phyloP scores from a whole-genome alignment of 495 filamentous ascomycete genomes.

The Xylaria intraflava region DNA sequence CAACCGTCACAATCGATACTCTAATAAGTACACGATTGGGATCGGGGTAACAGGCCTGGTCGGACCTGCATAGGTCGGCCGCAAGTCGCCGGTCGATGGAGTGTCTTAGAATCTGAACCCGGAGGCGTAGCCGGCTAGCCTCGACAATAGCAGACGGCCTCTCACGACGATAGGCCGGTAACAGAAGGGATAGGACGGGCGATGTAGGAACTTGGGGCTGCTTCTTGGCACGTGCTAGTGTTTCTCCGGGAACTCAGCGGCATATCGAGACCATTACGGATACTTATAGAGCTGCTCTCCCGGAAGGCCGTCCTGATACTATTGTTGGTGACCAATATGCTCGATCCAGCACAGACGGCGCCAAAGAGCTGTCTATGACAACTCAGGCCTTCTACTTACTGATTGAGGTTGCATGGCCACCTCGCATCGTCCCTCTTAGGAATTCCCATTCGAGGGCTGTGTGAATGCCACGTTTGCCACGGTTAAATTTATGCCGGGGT shows the following conservation, averaged over 20 bases:
- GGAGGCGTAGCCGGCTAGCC: not conserved
- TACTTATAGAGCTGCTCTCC: constrained; percentile 7
- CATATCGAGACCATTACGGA: not conserved
- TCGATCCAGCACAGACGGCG: constrained; percentile 22
- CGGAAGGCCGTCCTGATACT: constrained; percentile 13
- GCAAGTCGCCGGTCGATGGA: not conserved
- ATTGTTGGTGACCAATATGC: constrained; percentile 25
- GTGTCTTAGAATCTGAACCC: not conserved
- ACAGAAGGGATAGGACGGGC: too few species aligned
- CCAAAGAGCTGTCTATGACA: constrained; percentile 22
- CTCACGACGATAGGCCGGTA: not conserved
- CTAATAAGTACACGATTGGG: not conserved
- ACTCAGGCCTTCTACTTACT: constrained; percentile 28
- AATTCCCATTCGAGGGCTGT: constrained; percentile 26
- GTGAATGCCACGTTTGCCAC: constrained; percentile 32
- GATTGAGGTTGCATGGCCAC: constrained; percentile 34
- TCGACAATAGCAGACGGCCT: not conserved
- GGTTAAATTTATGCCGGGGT: constrained; percentile 31
- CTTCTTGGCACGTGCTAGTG: not conserved
- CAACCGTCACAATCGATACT: not conserved
- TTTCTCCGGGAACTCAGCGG: constrained; percentile 1
- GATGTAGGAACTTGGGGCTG: not conserved
- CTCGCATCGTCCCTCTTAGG: constrained; percentile 25
- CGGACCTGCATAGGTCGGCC: not conserved
- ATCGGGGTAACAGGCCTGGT: not conserved